These are phyloP conservation scores for Pyrenochaeta sp. DNA, from an alignment of 2,329 filamentous ascomycete genomes.

Conservation along the genomic window DNA sequence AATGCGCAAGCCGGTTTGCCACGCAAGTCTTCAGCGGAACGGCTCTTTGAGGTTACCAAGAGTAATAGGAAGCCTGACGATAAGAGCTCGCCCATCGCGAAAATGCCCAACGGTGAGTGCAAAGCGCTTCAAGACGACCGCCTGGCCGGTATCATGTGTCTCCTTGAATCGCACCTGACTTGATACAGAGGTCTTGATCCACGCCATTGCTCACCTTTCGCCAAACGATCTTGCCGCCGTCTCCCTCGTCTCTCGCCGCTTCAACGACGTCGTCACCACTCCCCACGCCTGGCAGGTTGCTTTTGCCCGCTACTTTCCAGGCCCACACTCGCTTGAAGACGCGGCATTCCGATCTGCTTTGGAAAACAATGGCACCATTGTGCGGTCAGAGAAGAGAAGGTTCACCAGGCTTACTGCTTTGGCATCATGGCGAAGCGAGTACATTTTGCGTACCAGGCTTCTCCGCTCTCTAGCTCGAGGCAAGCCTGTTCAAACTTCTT, in stretches of 20 bases:
- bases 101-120: constrained; percentile 81
- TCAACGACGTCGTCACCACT: constrained; percentile 86
- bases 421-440: constrained; percentile 97
- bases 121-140: not conserved
- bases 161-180: constrained; percentile 18
- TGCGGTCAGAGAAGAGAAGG: constrained; percentile 76
- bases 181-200: constrained; percentile 82
- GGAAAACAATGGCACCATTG: constrained; percentile 46
- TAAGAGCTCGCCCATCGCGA: constrained; percentile 60
- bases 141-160: not conserved
- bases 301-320: constrained; percentile 90
- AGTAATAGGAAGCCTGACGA: constrained; percentile 55
- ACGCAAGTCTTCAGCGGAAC: constrained; percentile 53
- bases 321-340: constrained; percentile 66
- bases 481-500: constrained; percentile 70
- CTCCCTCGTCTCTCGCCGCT: constrained; percentile 85
- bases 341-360: constrained; percentile 55
- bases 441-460: constrained; percentile 85
- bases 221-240: constrained; percentile 84
- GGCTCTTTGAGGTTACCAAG: constrained; percentile 62
- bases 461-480: constrained; percentile 82
- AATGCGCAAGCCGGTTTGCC: constrained; percentile 52
- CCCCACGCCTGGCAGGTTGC: constrained; percentile 94
- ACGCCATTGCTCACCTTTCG: constrained; percentile 88
- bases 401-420: constrained; percentile 84